Evolutionary conservation across 306 rosid species (phyloP), one percentile per base, ranked within the genome.

Genomic region (Cucumis melo): DNA sequence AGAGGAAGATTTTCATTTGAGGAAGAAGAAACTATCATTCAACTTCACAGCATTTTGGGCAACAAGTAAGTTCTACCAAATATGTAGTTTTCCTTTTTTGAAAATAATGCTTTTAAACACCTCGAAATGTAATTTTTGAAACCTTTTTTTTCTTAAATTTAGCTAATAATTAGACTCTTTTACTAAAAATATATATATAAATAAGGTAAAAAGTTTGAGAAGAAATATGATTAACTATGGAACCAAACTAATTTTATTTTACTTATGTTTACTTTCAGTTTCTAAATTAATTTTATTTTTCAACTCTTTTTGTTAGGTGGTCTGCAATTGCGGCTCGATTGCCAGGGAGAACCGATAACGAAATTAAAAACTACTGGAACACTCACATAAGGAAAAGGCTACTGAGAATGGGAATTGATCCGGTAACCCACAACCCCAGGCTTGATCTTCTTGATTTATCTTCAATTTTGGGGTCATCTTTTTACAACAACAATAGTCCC

Each of bases 281-380:
- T 44, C 34, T 70, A n/a, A n/a, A n/a, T n/a, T 23, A 44, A 2
- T 7, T 8, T 63, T 34, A 14, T 23, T 8, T n/a, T 66, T 66
- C 1, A n/a, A 3, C 16, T 11, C 16, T 11, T 20, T 20, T 14
- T 21, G 17, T 20, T 6, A 77, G 80, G 62, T 77, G 80, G 80
- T 77, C 80, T 51, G 75, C 80, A 1, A 77, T 77, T 51, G 80
- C 80, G 14, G 75, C 80, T 46, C 75, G 80, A 4, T 65, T 77
- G 5, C 80, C 80, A 0, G 80, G 80, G 36, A 63, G 80, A 51
- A 65, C 80, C 0, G 80, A 77, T 19, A 77, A 77, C 42, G 80
- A 77, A 60, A 65, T 77, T 5, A 77, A 77, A 7, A 77, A 77
- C 16, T 77, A 77, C 4, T 77, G 80, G 75, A 77, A 77, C 8